Conservation (phyloP, 1,284 basidiomycete species). For the Marasmius tenuissimus region DNA sequence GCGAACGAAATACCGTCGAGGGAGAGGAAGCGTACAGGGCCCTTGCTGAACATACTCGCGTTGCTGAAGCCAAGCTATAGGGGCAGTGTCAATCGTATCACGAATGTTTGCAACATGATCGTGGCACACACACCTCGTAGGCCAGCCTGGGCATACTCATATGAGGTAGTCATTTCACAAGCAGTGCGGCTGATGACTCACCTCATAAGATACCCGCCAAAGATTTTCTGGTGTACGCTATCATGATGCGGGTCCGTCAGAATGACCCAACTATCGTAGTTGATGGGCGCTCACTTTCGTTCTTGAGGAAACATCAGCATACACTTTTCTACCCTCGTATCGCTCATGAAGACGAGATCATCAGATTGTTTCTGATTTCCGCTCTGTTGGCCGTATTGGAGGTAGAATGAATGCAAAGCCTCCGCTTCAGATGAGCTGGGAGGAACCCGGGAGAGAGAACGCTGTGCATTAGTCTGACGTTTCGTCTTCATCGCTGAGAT, state of each 20-base stretch:
- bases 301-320: slow-evolving; percentile 87
- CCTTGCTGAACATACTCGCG: slow-evolving; percentile 68
- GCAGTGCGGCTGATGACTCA: slow-evolving; percentile 13
- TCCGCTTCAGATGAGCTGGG: slow-evolving; percentile 69
- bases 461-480: slow-evolving; percentile 50
- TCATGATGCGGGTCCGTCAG: not conserved
- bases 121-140: slow-evolving; percentile 47
- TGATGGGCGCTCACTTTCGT: slow-evolving; percentile 59
- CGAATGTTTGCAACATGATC: no score
- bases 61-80: slow-evolving; percentile 74
- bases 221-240: slow-evolving; percentile 80
- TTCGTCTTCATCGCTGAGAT: slow-evolving; percentile 47
- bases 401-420: slow-evolving; percentile 67
- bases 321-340: slow-evolving; percentile 65
- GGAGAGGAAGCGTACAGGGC: slow-evolving; percentile 71
- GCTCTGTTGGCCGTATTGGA: slow-evolving; percentile 52
- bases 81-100: slow-evolving; percentile 5
- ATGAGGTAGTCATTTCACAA: not conserved
- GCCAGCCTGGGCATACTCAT: slow-evolving; percentile 44
- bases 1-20: slow-evolving; percentile 80
- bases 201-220: slow-evolving; percentile 64
- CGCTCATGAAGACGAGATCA: slow-evolving; percentile 66
- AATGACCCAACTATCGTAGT: not conserved
- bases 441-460: slow-evolving; percentile 68
- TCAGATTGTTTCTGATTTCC: slow-evolving; percentile 22